Evolutionary conservation across 495 filamentous ascomycete species (phyloP), one percentile per base, ranked within the genome.

Genomic region (Xylaria castorea): DNA sequence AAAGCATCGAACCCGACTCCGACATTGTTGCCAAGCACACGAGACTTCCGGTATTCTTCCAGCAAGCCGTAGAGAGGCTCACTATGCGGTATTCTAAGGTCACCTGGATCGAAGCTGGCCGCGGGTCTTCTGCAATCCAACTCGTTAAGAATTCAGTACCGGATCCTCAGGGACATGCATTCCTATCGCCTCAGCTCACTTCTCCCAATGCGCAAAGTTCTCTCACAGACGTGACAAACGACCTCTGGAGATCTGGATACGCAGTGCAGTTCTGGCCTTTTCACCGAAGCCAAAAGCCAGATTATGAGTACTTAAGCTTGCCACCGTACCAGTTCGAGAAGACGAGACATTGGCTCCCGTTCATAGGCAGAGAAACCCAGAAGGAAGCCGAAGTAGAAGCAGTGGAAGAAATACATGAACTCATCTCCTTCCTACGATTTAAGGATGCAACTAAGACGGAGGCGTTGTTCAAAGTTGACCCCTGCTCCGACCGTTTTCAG

Each of bases 271-370:
- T n/a, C 50, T 76, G 55, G 74, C 34, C 71, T 2, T 79, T 76
- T 60, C 71, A 72, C 50, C 40, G 55, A 20, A 25, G 61, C 5
- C 67, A 72, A 34, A 50, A 65, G 42, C 20, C 0, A 18, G 36
- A 70, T 18, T 85, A 84, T 66, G 38, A 62, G 9, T 61, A 48
- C 1, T 3, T 88, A 11, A 55, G 78, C 1, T 80, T 89, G 1
- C 88, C 88, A 5, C 83, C 87, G 0, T 89, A 88, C 62, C 85
- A 88, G 68, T 90, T 90, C 66, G 85, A 88, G 48, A 82, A 83
- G 67, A 73, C 81, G 0, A 40, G 74, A 0, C 83, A 68, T 32
- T 60, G 72, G 68, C 68, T 64, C 11, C 51, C 46, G 73, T 79
- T 53, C 3, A 60, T 8, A 22, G 75, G 53, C 11, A 72, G 65